phyloP scores from a whole-genome alignment of 78 protist genomes.

The Guillardia theta region DNA sequence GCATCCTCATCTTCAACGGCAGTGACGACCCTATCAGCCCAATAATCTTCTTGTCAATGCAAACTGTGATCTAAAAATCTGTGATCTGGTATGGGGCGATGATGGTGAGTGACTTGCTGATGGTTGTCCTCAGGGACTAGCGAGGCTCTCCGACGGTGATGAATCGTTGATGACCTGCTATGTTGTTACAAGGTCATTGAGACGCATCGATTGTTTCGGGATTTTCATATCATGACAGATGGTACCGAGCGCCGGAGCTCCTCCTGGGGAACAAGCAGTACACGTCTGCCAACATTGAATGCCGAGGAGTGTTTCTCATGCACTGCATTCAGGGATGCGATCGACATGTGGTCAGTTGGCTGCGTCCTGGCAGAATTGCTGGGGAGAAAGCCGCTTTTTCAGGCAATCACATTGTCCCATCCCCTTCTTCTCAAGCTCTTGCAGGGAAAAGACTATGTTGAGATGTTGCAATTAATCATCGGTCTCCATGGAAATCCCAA shows the following conservation, averaged over 20 bases:
- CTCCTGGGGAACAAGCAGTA: conserved; percentile 14
- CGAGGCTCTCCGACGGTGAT: background rate
- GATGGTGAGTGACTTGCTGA: background rate
- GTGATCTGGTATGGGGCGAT: conserved; percentile 64
- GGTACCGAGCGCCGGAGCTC: conserved; percentile 87
- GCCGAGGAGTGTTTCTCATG: too few species aligned
- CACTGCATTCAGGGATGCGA: background rate
- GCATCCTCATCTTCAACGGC: too few species aligned
- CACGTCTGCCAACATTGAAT: background rate
- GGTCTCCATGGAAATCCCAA: conserved; percentile 84
- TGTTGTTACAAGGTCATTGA: conserved; percentile 63
- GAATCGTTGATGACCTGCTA: conserved; percentile 52
- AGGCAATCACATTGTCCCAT: background rate
- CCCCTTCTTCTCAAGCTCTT: background rate
- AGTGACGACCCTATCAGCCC: too few species aligned
- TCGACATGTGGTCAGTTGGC: conserved; percentile 84
- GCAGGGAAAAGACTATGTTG: conserved; percentile 42
- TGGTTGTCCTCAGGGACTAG: background rate
- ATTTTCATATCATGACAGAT: background rate
- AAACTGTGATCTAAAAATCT: conserved; percentile 89
- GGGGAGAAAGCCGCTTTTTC: background rate
- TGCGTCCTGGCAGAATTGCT: conserved; percentile 85
- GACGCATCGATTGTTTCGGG: background rate
- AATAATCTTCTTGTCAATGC: conserved; percentile 90
- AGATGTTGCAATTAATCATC: conserved; percentile 78